Evolutionary conservation across 2,329 filamentous ascomycete species (phyloP).

Genomic region (Diaporthe destruens): DNA sequence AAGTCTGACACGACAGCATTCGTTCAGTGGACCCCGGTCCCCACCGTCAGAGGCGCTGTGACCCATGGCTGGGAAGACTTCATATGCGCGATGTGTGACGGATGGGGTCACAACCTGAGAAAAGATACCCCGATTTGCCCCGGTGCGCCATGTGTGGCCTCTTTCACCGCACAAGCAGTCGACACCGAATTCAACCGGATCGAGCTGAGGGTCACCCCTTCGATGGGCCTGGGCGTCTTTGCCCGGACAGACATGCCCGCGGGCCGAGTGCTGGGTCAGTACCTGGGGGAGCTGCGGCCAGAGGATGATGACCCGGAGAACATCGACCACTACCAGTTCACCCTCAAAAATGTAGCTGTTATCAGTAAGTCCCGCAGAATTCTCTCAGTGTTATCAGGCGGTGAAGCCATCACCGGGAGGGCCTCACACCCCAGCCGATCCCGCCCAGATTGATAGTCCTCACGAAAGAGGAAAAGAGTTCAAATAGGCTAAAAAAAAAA

Average conservation of each 20-base stretch:
- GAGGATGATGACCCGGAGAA: accelerated
- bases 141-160: neutral
- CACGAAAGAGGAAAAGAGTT: neutral
- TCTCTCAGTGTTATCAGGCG: too few species aligned
- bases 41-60: neutral
- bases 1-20: neutral
- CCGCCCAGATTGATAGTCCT: too few species aligned
- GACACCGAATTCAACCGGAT: neutral
- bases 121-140: accelerated
- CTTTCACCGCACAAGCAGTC: accelerated
- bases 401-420: too few species aligned
- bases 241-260: neutral
- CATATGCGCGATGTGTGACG: neutral
- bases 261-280: conserved; percentile 11
- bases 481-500: neutral
- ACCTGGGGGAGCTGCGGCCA: conserved; percentile 21
- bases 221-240: conserved; percentile 18
- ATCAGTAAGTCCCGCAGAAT: neutral
- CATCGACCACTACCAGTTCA: neutral
- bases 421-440: neutral
- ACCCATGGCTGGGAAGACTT: neutral
- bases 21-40: neutral
- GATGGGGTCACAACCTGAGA: neutral
- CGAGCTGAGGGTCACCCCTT: neutral
- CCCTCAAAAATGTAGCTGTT: neutral